These are phyloP conservation scores for Sporothrix globosa DNA, from an alignment of 2,329 filamentous ascomycete genomes.

Conservation along the genomic window DNA sequence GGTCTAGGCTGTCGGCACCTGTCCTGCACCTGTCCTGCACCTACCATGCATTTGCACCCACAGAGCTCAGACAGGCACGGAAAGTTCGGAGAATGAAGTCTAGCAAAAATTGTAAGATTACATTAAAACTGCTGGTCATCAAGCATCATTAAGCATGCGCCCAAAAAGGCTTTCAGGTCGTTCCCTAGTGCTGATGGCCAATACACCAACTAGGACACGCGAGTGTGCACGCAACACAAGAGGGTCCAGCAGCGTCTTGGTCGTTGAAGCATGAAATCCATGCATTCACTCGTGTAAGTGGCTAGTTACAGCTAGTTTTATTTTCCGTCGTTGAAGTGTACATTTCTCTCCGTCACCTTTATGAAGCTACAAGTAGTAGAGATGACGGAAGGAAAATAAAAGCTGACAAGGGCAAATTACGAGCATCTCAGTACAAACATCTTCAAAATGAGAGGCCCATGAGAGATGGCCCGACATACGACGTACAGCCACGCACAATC, in stretches of 20 bases:
- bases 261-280: not conserved
- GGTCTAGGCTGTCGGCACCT: not conserved
- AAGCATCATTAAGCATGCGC: not conserved
- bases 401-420: not conserved
- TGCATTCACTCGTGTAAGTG: slow-evolving; percentile 5
- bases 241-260: slow-evolving; percentile 10
- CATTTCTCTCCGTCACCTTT: not conserved
- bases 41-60: no score
- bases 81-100: not conserved
- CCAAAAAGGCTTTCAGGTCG: slow-evolving; percentile 3
- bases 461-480: not conserved
- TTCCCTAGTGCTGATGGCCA: slow-evolving; percentile 9
- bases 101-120: no score
- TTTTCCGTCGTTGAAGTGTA: not conserved
- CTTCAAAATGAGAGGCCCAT: not conserved
- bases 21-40: not conserved
- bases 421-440: not conserved
- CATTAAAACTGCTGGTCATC: no score
- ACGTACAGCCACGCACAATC: no score
- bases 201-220: no score
- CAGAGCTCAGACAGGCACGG: not conserved
- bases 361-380: no score
- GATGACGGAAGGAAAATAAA: not conserved
- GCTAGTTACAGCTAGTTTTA: not conserved
- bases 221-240: no score